Percentiles rank a stretch among this genome's conserved stretches.
Evolutionary conservation across 1,284 basidiomycete genomes (phyloP).

Genomic region (Blastosporella zonata): DNA sequence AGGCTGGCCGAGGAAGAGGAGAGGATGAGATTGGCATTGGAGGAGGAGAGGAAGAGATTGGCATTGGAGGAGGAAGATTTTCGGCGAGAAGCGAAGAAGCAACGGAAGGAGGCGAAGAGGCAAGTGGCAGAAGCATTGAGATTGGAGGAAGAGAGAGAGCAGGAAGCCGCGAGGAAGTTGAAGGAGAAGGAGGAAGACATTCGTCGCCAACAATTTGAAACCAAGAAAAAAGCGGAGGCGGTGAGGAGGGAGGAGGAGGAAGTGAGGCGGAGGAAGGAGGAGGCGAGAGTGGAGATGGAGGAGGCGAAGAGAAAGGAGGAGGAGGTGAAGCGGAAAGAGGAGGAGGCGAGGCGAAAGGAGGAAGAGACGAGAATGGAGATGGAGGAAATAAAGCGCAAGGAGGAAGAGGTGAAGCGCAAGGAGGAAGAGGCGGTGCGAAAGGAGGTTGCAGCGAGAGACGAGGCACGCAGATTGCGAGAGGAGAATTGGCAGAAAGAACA

Average conservation of each 20-base stretch:
- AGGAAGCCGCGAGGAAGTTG: constrained; percentile 10
- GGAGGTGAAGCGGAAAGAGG: constrained; percentile 19
- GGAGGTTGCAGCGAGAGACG: constrained; percentile 16
- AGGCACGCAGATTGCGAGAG: constrained; percentile 23
- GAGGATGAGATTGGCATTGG: background rate
- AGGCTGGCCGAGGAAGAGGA: constrained; percentile 4
- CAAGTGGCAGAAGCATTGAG: constrained; percentile 7
- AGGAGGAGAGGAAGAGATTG: background rate
- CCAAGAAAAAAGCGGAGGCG: constrained; percentile 24
- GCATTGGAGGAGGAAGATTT: constrained; percentile 1
- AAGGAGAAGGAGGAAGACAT: constrained; percentile 20
- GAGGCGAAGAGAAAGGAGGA: constrained; percentile 19
- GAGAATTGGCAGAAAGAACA: constrained; percentile 18
- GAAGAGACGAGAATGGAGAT: constrained; percentile 16
- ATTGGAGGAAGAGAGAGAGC: constrained; percentile 10
- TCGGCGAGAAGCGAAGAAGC: constrained; percentile 6
- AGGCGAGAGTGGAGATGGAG: constrained; percentile 23
- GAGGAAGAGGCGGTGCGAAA: constrained; percentile 22
- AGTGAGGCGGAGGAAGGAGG: constrained; percentile 24
- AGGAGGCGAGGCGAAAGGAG: constrained; percentile 12
- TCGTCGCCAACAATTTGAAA: constrained; percentile 20
- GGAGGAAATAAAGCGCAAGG: constrained; percentile 13
- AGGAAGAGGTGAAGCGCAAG: constrained; percentile 16
- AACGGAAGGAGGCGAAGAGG: constrained; percentile 5
- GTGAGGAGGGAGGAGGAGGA: constrained; percentile 23